phyloP scores from a whole-genome alignment of 805 yeast species.

The Hanseniaspora occidentalis region DNA sequence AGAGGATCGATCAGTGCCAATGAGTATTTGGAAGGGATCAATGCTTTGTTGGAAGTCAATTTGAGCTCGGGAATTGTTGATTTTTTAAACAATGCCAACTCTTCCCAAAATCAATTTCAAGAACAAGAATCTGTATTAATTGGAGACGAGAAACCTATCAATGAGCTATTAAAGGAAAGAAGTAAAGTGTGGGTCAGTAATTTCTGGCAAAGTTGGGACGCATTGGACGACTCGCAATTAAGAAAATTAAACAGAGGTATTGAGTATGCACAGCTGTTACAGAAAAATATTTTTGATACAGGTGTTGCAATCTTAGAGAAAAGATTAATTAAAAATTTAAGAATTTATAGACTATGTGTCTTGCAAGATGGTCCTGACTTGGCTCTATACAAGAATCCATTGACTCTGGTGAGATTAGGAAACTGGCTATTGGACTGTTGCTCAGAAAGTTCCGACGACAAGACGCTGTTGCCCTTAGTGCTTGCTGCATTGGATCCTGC shows the following conservation, averaged over 20 bases:
- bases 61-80: slow-evolving; percentile 18
- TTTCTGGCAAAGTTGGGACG: slow-evolving; percentile 60
- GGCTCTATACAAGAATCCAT: slow-evolving; percentile 68
- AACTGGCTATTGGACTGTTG: slow-evolving; percentile 86
- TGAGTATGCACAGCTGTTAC: slow-evolving; percentile 73
- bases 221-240: slow-evolving; percentile 34
- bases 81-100: slow-evolving; percentile 3
- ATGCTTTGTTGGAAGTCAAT: slow-evolving; percentile 71
- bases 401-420: slow-evolving; percentile 73
- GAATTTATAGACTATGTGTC: slow-evolving; percentile 76
- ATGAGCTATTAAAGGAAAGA: slow-evolving; percentile 26
- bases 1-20: slow-evolving; percentile 82
- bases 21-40: slow-evolving; percentile 81
- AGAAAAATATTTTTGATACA: slow-evolving; percentile 71
- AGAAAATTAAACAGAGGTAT: slow-evolving; percentile 38
- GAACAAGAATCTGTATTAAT: background rate
- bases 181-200: slow-evolving; percentile 65
- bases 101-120: background rate
- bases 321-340: slow-evolving; percentile 61
- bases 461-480: slow-evolving; percentile 62
- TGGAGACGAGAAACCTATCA: slow-evolving; percentile 3
- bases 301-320: slow-evolving; percentile 87
- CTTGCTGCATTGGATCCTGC: slow-evolving; percentile 68
- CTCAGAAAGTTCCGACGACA: slow-evolving; percentile 53
- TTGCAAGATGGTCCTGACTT: slow-evolving; percentile 81